These are phyloP conservation scores for Terana coerulea DNA, from an alignment of 768 basidiomycete genomes.

Conservation along the genomic window DNA sequence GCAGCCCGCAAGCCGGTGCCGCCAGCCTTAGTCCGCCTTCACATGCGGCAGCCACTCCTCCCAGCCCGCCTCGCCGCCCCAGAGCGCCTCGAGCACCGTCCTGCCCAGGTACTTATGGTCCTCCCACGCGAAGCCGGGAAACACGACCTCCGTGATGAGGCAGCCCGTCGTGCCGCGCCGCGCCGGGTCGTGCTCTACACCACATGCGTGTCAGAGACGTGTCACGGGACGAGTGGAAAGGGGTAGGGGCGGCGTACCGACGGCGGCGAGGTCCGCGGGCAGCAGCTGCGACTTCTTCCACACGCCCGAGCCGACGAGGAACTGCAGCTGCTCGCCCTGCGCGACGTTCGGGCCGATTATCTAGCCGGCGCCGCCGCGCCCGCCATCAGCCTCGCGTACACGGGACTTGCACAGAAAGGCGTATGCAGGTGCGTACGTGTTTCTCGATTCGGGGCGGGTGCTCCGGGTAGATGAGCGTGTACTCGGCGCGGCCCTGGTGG, in stretches of 20 bases:
- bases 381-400: background rate
- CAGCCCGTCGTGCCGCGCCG: constrained; percentile 39
- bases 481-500: constrained; percentile 48
- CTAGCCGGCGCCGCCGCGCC: constrained; percentile 12
- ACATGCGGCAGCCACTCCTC: constrained; percentile 21
- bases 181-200: constrained; percentile 25
- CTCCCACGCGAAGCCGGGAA: constrained; percentile 52
- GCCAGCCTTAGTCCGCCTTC: constrained; percentile 8
- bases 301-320: constrained; percentile 46
- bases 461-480: constrained; percentile 41
- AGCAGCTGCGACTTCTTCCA: constrained; percentile 59
- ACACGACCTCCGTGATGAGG: constrained; percentile 58
- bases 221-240: background rate
- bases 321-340: constrained; percentile 42
- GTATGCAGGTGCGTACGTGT: constrained; percentile 21
- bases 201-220: constrained; percentile 1
- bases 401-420: background rate
- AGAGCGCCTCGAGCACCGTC: constrained; percentile 32
- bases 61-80: constrained; percentile 26
- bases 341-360: constrained; percentile 38
- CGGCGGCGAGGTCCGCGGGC: constrained; percentile 33
- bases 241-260: constrained; percentile 11
- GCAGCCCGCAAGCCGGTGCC: background rate
- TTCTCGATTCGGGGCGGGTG: constrained; percentile 32
- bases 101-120: constrained; percentile 45